A percentile compares a stretch with the other conserved stretches of the same genome.
Conservation (phyloP, 225 moss, liverwort and hornwort species). For the Bryum argenteum region DNA sequence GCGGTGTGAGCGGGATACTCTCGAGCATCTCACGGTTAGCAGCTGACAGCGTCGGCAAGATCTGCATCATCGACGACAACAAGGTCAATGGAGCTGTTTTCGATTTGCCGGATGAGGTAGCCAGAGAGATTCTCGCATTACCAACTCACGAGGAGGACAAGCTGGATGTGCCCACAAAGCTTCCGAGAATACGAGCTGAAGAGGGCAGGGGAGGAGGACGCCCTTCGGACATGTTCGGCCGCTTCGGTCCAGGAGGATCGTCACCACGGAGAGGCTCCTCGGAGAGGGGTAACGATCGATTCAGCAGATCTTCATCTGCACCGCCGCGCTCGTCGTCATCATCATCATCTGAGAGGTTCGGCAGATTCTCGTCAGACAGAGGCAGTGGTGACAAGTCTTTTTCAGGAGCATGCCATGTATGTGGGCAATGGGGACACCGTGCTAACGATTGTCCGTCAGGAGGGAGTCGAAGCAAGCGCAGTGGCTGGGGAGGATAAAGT, state of each 20-base stretch:
- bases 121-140: constrained; percentile 39
- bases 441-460: constrained; percentile 59
- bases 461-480: constrained; percentile 44
- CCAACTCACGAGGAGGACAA: constrained; percentile 33
- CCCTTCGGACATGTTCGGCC: constrained; percentile 51
- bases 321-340: constrained; percentile 32
- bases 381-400: constrained; percentile 42
- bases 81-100: constrained; percentile 56
- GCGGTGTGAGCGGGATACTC: constrained; percentile 49
- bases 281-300: constrained; percentile 52
- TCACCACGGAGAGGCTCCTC: constrained; percentile 24
- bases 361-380: constrained; percentile 46
- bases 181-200: constrained; percentile 44
- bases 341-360: constrained; percentile 33
- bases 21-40: constrained; percentile 48
- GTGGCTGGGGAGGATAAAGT: constrained; percentile 56
- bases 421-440: constrained; percentile 56
- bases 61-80: constrained; percentile 55
- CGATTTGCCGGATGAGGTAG: constrained; percentile 56
- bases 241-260: constrained; percentile 46
- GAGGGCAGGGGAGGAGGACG: constrained; percentile 46
- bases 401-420: constrained; percentile 57
- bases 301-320: constrained; percentile 45
- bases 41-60: constrained; percentile 54
- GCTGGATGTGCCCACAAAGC: constrained; percentile 46